Percentiles rank a stretch among this genome's conserved stretches.
Evolutionary conservation across 148 eudicot species (phyloP).

Genomic region (Fagopyrum tataricum): DNA sequence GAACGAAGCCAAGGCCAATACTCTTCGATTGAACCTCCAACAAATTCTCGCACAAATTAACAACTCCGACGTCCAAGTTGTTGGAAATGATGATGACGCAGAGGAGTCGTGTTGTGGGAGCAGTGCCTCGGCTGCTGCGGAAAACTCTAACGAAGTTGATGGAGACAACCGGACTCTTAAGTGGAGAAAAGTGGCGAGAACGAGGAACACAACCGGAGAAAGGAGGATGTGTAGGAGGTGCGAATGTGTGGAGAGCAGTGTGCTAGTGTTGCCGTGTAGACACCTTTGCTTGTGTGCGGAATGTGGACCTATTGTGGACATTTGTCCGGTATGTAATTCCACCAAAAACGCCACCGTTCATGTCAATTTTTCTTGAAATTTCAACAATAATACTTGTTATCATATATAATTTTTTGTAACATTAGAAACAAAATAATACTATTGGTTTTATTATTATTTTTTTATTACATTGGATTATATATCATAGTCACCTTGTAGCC

Average conservation of each 20-base stretch:
- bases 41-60: conserved; percentile 43
- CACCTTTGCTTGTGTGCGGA: conserved; percentile 68
- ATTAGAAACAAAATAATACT: too few species aligned
- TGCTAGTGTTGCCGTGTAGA: conserved; percentile 71
- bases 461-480: too few species aligned
- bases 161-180: background rate
- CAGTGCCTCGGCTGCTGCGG: conserved; percentile 13
- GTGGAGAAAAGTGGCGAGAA: conserved; percentile 4
- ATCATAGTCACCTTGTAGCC: too few species aligned
- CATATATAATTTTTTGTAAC: too few species aligned
- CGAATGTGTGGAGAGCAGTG: conserved; percentile 51
- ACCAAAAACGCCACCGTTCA: conserved; percentile 48
- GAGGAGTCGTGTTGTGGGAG: conserved; percentile 81
- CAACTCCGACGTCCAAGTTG: background rate
- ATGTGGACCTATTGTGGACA: conserved; percentile 50
- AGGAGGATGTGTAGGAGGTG: conserved; percentile 50
- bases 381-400: background rate
- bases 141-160: background rate
- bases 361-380: conserved; percentile 44
- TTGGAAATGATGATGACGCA: conserved; percentile 33
- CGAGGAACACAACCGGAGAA: background rate
- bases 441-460: too few species aligned
- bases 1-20: conserved; percentile 74
- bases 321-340: conserved; percentile 65
- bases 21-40: conserved; percentile 46